Base-by-base conservation (phyloP, 2,329 filamentous ascomycete species). In the Grosmannia serpens region DNA sequence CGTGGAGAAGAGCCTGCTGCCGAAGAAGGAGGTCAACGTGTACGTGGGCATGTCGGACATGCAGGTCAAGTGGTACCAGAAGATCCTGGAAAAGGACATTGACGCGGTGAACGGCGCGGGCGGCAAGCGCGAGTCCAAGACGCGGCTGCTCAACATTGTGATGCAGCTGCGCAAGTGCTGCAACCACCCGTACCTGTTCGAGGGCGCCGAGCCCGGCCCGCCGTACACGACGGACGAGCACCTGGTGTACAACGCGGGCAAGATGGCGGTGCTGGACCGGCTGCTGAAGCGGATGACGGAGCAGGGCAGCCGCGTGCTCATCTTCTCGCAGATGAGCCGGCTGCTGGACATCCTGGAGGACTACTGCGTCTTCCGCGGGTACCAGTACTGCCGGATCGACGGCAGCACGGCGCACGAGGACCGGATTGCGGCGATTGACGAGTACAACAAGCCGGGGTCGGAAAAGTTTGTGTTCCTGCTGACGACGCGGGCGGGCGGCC, bases 91-190 rank as follows among this genome's bases (percentile, higher is more conserved):
- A 69, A 99, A 97, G 74, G 94, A 99, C 68, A 99, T 99, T 62
- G 94, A 99, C 71, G 94, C 94, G 17, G 92, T 99, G 67, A 99
- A 99, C 65, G 94, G 94, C 61, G 94, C 92, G 33, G 90, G 88
- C 63, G 94, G 94, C 55, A 99, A 96, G 75, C 88, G 91, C 61
- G 94, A 99, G 74, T 97, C 92, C 35, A 99, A 99, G 76, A 99
- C 94, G 1, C 85, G 94, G 63, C 81, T 99, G 26, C 80, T 99
- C 63, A 99, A 99, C 74, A 99, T 99, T 68, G 94, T 99, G 66
- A 99, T 99, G 94, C 94, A 99, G 73, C 82, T 99, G 63, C 87
- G 94, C 66, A 99, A 99, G 74, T 99, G 94, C 74, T 99, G 94
- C 72, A 99, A 99, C 67, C 94, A 99, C 69, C 94, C 94, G 0